phyloP scores from a whole-genome alignment of 2,329 filamentous ascomycete species.

The Penicillium sp. region DNA sequence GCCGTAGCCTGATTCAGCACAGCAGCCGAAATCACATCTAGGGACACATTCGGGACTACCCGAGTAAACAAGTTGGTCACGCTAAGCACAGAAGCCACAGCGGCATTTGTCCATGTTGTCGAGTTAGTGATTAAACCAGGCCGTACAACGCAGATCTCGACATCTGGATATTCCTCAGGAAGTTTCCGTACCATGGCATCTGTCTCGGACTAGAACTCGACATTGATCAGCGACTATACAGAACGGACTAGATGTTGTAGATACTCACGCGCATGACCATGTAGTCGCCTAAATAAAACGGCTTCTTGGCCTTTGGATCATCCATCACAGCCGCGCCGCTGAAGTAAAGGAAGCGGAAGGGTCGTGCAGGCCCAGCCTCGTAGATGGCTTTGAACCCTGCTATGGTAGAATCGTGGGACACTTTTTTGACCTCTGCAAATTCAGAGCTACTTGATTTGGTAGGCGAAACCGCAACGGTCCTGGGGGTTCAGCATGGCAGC shows the following conservation, averaged over 20 bases:
- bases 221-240: not conserved
- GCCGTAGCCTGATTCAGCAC: constrained; percentile 4
- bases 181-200: constrained; percentile 9
- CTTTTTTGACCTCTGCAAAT: constrained; percentile 37
- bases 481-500: not conserved
- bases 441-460: constrained; percentile 25
- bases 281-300: constrained; percentile 4
- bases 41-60: constrained; percentile 3
- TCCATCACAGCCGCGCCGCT: constrained; percentile 45
- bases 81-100: not conserved
- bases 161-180: not conserved
- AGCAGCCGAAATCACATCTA: constrained; percentile 5
- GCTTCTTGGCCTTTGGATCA: constrained; percentile 43
- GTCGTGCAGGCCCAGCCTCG: constrained; percentile 22
- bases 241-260: not conserved
- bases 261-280: constrained; percentile 12
- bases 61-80: constrained; percentile 2
- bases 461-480: constrained; percentile 23
- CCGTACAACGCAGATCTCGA: constrained; percentile 9
- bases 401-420: constrained; percentile 42
- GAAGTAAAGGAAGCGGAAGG: constrained; percentile 48
- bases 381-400: constrained; percentile 36
- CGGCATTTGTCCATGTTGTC: constrained; percentile 1
- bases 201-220: constrained; percentile 3
- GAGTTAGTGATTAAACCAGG: constrained; percentile 7